Evolutionary conservation across 176 grass and related monocot genomes (phyloP).

Genomic region (Cenchrus purpureus): DNA sequence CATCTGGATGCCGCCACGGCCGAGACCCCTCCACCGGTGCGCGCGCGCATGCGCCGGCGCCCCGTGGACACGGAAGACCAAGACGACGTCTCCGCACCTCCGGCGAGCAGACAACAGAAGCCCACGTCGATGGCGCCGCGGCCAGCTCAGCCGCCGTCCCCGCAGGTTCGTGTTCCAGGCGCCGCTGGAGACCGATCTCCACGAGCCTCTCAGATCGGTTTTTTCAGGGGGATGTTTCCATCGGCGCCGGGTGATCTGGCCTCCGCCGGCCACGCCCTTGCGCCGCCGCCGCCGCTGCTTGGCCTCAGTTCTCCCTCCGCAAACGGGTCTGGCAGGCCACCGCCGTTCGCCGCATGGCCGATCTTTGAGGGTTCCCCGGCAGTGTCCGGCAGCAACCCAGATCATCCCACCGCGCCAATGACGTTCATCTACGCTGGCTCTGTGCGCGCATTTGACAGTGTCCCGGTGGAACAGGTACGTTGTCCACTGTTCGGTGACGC

Average conservation of each 20-base stretch:
- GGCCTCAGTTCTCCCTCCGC: not conserved
- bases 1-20: not conserved
- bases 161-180: not conserved
- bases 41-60: not conserved
- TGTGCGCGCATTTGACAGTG: slow-evolving; percentile 49
- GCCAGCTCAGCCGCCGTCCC: not conserved
- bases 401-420: slow-evolving; percentile 28
- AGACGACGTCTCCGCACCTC: not conserved
- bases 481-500: too few relatives aligned
- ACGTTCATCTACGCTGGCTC: slow-evolving; percentile 65
- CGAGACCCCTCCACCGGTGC: not conserved
- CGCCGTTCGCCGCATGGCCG: not conserved
- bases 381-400: not conserved
- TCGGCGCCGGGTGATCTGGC: not conserved
- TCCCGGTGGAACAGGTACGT: slow-evolving; percentile 54
- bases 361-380: not conserved
- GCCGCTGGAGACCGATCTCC: not conserved
- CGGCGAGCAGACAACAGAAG: not conserved
- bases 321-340: not conserved
- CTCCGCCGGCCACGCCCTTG: not conserved
- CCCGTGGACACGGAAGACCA: not conserved
- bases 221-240: not conserved
- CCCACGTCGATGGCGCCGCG: not conserved
- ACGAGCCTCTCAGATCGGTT: slow-evolving; percentile 4
- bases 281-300: not conserved